Evolutionary conservation across 805 yeast genomes (phyloP).

Genomic region (Candida coleopterorum): DNA sequence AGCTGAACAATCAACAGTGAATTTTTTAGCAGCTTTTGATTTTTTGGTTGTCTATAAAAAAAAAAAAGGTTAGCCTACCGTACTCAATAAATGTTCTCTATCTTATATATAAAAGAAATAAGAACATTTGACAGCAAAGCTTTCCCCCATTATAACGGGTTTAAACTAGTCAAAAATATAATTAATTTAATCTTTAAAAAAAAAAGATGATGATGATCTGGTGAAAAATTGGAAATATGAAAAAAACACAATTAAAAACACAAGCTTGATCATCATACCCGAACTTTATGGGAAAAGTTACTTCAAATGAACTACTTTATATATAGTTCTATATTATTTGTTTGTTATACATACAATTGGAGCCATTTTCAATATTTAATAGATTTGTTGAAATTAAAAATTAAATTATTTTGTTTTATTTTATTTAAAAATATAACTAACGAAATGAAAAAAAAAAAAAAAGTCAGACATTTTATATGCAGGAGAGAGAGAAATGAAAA

Average conservation of each 20-base stretch:
- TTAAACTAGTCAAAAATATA: not conserved
- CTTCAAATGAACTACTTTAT: constrained; percentile 14
- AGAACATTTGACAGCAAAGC: constrained; percentile 44
- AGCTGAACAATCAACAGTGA: constrained; percentile 93
- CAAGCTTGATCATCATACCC: too few relatives aligned
- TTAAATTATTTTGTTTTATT: not conserved
- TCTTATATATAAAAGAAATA: constrained; percentile 10
- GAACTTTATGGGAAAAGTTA: constrained; percentile 7
- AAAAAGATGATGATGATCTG: too few relatives aligned
- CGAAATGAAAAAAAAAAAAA: not conserved
- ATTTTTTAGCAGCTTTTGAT: constrained; percentile 73
- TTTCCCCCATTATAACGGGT: constrained; percentile 4
- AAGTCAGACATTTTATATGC: not conserved
- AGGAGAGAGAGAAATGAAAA: not conserved
- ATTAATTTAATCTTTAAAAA: not conserved
- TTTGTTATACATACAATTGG: constrained; percentile 72
- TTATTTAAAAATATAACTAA: too few relatives aligned
- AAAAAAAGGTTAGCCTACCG: constrained; percentile 68
- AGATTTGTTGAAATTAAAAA: not conserved
- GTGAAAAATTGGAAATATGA: not conserved
- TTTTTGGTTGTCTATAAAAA: constrained; percentile 62
- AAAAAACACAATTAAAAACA: too few relatives aligned
- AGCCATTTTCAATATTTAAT: constrained; percentile 68
- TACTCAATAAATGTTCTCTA: constrained; percentile 28
- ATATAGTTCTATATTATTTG: constrained; percentile 31